A percentile compares a stretch with the other conserved stretches of the same genome.
These are phyloP conservation scores for Pinus taeda DNA, from an alignment of 75 land plant genomes.

Conservation along the genomic window DNA sequence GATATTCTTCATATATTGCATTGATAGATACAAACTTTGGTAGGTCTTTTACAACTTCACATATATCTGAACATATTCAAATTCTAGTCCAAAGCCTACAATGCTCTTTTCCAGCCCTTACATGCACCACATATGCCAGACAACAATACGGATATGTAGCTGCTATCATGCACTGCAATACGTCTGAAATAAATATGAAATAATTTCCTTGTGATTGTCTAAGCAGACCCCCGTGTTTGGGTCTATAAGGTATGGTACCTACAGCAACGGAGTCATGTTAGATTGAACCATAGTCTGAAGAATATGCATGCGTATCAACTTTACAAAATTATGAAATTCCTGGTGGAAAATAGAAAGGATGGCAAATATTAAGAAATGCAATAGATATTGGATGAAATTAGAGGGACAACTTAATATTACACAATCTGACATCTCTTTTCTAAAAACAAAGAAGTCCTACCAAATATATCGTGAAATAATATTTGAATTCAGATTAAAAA, in stretches of 20 bases:
- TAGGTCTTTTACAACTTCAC: neutral
- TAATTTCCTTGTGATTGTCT: conserved; percentile 60
- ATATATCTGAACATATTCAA: neutral
- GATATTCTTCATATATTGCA: neutral
- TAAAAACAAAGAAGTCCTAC: no score
- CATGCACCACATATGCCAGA: neutral
- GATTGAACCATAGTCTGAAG: neutral
- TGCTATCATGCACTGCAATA: conserved; percentile 19
- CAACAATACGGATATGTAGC: neutral
- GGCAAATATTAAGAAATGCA: neutral
- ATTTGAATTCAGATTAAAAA: no score
- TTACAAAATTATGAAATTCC: neutral
- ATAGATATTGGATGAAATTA: neutral
- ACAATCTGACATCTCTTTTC: no score
- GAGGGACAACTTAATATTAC: neutral
- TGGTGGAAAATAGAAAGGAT: neutral
- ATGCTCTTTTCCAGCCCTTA: neutral
- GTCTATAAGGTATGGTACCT: conserved; percentile 86
- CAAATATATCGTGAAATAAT: no score
- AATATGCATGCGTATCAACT: neutral
- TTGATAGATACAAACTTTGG: neutral
- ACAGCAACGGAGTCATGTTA: conserved; percentile 13
- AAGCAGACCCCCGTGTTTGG: conserved; percentile 64
- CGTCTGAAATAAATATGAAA: conserved; percentile 60
- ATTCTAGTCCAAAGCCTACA: neutral